Conservation (phyloP, 768 basidiomycete species). For the Lentinus tigrinus region DNA sequence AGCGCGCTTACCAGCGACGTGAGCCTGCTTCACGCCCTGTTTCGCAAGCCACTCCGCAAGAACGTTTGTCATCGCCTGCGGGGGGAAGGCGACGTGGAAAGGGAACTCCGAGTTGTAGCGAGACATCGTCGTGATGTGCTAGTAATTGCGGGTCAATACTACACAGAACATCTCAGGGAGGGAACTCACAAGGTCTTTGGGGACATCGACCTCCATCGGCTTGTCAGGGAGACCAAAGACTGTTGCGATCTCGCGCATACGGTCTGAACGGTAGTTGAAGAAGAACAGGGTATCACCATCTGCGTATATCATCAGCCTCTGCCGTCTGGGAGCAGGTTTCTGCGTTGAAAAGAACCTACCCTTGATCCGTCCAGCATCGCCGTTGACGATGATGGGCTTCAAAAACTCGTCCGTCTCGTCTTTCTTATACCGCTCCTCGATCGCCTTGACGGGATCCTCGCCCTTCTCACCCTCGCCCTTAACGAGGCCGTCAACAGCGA, state of each 20-base stretch:
- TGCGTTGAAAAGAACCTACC: slow-evolving; percentile 42
- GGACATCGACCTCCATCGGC: slow-evolving; percentile 80
- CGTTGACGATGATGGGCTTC: slow-evolving; percentile 89
- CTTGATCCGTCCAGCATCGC: slow-evolving; percentile 76
- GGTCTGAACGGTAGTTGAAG: slow-evolving; percentile 97
- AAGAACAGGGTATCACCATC: slow-evolving; percentile 89
- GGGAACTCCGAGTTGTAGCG: slow-evolving; percentile 89
- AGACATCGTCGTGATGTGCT: slow-evolving; percentile 94
- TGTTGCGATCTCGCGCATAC: slow-evolving; percentile 87
- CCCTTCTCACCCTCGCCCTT: slow-evolving; percentile 63
- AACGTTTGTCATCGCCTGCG: slow-evolving; percentile 90
- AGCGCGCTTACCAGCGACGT: slow-evolving; percentile 67
- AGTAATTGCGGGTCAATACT: background rate
- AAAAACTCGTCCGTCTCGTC: slow-evolving; percentile 94
- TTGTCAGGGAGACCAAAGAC: slow-evolving; percentile 82
- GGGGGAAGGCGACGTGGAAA: slow-evolving; percentile 90
- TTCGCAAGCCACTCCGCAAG: slow-evolving; percentile 88
- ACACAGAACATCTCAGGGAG: background rate
- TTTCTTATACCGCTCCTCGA: slow-evolving; percentile 75
- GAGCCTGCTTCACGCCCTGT: slow-evolving; percentile 79
- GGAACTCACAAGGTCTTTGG: slow-evolving; percentile 69
- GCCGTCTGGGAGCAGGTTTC: no score
- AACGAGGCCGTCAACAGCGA: slow-evolving; percentile 84
- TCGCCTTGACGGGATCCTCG: slow-evolving; percentile 60
- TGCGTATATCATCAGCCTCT: slow-evolving; percentile 26